Evolutionary conservation across 768 basidiomycete genomes (phyloP), one percentile per base, ranked within the genome.

Genomic region (Pleurotus cornucopiae): DNA sequence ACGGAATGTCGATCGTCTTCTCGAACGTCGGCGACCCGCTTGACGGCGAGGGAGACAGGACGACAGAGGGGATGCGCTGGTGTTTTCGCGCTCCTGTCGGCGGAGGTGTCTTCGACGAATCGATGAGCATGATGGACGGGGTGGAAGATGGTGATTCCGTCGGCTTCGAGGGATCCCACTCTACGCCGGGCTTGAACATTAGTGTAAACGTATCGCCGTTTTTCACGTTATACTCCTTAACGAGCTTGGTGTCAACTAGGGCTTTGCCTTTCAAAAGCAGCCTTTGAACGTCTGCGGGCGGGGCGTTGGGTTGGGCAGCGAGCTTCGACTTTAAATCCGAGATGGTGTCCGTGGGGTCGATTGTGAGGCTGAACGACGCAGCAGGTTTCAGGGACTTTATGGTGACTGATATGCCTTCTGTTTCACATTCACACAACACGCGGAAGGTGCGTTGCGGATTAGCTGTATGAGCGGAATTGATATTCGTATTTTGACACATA

Each of bases 201-300:
- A 99, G 76, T 69, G 88, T 96, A 63, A 98, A 75, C 9, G 84
- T 88, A 61, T 91, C 86, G 9, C 88, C 89, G 66, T 87, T 82
- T 63, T 85, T 82, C 64, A 95, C 78, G 65, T 74, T 82, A 75
- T 98, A 99, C 68, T 98, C 97, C 66, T 89, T 88, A 40, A 98
- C 73, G 7, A 99, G 82, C 67, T 95, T 96, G 21, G 73, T 74
- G 74, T 98, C 96, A 13, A 84, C 85, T 60, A 98, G 81, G 0
- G 89, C 94, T 69, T 99, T 99, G 56, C 97, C 97, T 72, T 95
- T 98, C 53, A 97, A 77, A 9, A 99, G 76, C 13, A 98, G 81
- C 2, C 97, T 78, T 69, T 97, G 95, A 26, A 80, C 77, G 66
- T 92, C 86, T 45, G 85, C 81, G 6, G 88, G 82, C 0, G 94